Percentiles rank a stretch among this genome's conserved stretches.
phyloP scores from a whole-genome alignment of 2,329 filamentous ascomycete species.

The Hypoxylon sp. region DNA sequence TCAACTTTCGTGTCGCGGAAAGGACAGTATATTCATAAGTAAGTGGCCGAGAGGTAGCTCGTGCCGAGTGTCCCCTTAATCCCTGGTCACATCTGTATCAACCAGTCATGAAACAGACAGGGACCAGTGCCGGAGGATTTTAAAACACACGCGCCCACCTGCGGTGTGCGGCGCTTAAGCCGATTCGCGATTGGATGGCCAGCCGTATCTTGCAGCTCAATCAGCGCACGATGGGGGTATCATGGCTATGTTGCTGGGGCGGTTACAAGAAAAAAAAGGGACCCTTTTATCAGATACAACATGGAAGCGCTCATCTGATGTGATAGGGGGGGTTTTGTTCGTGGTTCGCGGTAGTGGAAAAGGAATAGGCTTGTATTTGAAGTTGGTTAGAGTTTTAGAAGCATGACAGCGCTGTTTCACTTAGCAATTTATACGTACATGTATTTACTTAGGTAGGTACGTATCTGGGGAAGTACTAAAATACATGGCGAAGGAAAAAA shows the following conservation, averaged over 20 bases:
- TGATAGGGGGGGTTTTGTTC: slow-evolving; percentile 21
- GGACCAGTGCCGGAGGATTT: slow-evolving; percentile 27
- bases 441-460: neutral
- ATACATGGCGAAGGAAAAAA: neutral
- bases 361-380: slow-evolving; percentile 3
- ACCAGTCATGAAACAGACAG: slow-evolving; percentile 53
- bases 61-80: slow-evolving; percentile 27
- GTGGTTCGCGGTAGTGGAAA: neutral
- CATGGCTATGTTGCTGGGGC: slow-evolving; percentile 18
- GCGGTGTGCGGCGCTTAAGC: slow-evolving; percentile 52
- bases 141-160: slow-evolving; percentile 53
- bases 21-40: slow-evolving; percentile 1
- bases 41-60: slow-evolving; percentile 21
- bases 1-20: slow-evolving; percentile 7
- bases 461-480: neutral
- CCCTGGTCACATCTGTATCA: slow-evolving; percentile 32
- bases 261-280: slow-evolving; percentile 17
- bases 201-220: slow-evolving; percentile 28
- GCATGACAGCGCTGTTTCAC: slow-evolving; percentile 18
- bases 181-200: slow-evolving; percentile 40
- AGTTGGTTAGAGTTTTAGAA: slow-evolving; percentile 17
- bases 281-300: slow-evolving; percentile 10
- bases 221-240: slow-evolving; percentile 24
- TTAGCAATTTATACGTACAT: slow-evolving; percentile 10
- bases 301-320: slow-evolving; percentile 26